Evolutionary conservation across 140 eudicot species (phyloP), one percentile per base, ranked within the genome.

Genomic region (Bidens hawaiensis): DNA sequence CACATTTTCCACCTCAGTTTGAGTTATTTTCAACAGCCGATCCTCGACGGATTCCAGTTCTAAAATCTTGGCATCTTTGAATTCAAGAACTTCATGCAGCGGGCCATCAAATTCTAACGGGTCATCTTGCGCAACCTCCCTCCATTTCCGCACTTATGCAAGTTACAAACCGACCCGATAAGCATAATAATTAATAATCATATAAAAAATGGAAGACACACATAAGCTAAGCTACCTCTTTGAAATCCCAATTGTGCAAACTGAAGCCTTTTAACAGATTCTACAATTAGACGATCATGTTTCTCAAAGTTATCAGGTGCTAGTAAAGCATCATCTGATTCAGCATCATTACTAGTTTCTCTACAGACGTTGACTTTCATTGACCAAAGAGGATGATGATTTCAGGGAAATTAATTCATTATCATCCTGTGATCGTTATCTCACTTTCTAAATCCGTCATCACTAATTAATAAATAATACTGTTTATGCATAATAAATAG

Each of bases 141-240:
- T 84, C 26, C 83, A 77, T 71, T 79, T 85, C 27, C 62, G 82
- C 66, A 88, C 55, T 67, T 88, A 94, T 88, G 90, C 68, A 76
- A 54, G 60, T 50, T 21, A 71, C 19, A 62, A 49, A 36, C 18
- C 16, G 4, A 43, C 16, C 14, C 13, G 18, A 23, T 50, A 50
- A 50, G 0, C 58, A 50, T 11, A 11, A 26, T 28, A 47, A 26
- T 8, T 1, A 0, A 1, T 13, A n/a, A n/a, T 22, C 13, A 50
- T 21, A 50, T 3, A 8, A 30, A 38, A 41, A 25, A 14, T 63
- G 12, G 10, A 9, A 2, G 4, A 9, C 2, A 42, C 5, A 18
- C 6, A 48, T 4, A 8, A 14, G 6, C 21, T 27, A 48, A 50
- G 1, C 51, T 61, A 87, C 95, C 95, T 78, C 61, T 79, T n/a